These are phyloP conservation scores for Yamadazyma scolyti DNA, from an alignment of 805 yeast species.

Conservation along the genomic window DNA sequence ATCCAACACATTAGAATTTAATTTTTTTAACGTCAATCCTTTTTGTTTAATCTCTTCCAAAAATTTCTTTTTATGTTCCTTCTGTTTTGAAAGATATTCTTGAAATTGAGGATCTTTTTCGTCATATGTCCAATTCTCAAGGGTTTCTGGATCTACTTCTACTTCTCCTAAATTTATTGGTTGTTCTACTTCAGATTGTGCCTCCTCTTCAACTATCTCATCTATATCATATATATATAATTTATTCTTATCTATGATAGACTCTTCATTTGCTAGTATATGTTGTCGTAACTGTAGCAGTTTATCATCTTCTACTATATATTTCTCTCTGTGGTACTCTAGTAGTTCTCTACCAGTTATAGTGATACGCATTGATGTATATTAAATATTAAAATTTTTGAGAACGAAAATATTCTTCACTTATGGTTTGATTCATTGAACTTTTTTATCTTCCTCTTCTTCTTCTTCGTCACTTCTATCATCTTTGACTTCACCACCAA, in stretches of 20 bases:
- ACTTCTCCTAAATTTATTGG: slow-evolving; percentile 11
- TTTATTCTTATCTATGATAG: too few species aligned
- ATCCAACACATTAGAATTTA: slow-evolving; percentile 1
- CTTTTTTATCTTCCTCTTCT: slow-evolving; percentile 2
- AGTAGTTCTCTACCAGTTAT: slow-evolving; percentile 12
- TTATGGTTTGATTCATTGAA: background rate
- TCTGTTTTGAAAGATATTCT: slow-evolving; percentile 13
- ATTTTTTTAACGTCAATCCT: slow-evolving; percentile 14
- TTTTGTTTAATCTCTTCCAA: slow-evolving; percentile 19
- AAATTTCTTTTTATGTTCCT: slow-evolving; percentile 19
- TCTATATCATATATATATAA: too few species aligned
- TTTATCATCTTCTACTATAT: slow-evolving; percentile 1
- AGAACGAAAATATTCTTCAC: background rate
- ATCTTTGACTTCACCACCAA: slow-evolving; percentile 71
- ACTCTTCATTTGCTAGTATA: slow-evolving; percentile 3
- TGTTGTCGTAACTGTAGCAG: slow-evolving; percentile 1
- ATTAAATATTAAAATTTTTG: slow-evolving; percentile 1
- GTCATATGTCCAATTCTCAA: slow-evolving; percentile 11
- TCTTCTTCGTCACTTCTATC: slow-evolving; percentile 55
- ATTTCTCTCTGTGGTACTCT: slow-evolving; percentile 13
- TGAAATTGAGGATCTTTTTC: slow-evolving; percentile 12
- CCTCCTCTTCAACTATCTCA: too few species aligned
- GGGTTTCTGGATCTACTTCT: slow-evolving; percentile 17
- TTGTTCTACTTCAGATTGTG: too few species aligned
- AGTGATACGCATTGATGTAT: background rate